Conservation (phyloP, 495 filamentous ascomycete species). For the Cercophora sp. region DNA sequence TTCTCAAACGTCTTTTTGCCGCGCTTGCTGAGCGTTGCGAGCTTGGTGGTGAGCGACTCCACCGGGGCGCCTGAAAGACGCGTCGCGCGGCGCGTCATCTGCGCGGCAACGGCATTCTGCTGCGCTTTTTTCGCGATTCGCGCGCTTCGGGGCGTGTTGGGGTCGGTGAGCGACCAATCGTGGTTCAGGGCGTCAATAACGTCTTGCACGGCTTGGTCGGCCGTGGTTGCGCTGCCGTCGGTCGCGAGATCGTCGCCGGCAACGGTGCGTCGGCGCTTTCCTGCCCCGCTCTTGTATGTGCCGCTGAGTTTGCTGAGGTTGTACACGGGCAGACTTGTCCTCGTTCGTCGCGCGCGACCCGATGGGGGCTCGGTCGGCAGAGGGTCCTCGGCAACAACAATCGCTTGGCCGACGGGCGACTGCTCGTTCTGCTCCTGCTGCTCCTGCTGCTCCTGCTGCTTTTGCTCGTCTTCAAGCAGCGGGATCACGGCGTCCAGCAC, state of each 20-base stretch:
- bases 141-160: slow-evolving; percentile 1
- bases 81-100: slow-evolving; percentile 30
- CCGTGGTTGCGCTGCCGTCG: slow-evolving; percentile 24
- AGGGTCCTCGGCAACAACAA: slow-evolving; percentile 29
- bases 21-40: slow-evolving; percentile 41
- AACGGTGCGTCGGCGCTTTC: slow-evolving; percentile 37
- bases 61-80: slow-evolving; percentile 43
- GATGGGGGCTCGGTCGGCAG: slow-evolving; percentile 16
- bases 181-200: slow-evolving; percentile 16
- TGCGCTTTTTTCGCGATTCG: slow-evolving; percentile 34
- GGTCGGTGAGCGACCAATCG: slow-evolving; percentile 24
- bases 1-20: slow-evolving; percentile 43
- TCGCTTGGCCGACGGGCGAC: slow-evolving; percentile 33
- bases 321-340: slow-evolving; percentile 47
- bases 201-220: too few relatives aligned
- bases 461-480: slow-evolving; percentile 16
- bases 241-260: slow-evolving; percentile 35
- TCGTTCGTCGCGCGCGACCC: slow-evolving; percentile 42
- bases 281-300: slow-evolving; percentile 41
- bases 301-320: slow-evolving; percentile 51
- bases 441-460: too few relatives aligned
- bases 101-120: slow-evolving; percentile 30
- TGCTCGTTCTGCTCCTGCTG: slow-evolving; percentile 21
- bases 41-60: slow-evolving; percentile 44
- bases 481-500: slow-evolving; percentile 21